These are phyloP conservation scores for Haplosporangium sp. DNA, from an alignment of 371 early-diverging fungal species.

Conservation along the genomic window DNA sequence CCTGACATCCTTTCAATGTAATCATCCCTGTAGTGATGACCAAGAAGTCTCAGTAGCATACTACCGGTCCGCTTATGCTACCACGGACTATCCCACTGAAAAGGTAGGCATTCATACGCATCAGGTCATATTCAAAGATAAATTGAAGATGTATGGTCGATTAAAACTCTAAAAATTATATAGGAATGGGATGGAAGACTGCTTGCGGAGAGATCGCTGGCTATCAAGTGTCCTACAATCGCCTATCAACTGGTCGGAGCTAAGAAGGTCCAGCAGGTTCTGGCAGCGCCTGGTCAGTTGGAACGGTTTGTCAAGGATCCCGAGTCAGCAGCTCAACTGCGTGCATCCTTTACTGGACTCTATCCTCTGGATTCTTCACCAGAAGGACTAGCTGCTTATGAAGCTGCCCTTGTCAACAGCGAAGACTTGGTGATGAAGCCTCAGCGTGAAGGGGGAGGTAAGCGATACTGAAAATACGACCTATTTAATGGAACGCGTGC, in stretches of 20 bases:
- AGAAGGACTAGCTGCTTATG: conserved; percentile 76
- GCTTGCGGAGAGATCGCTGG: conserved; percentile 81
- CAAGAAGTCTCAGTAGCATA: conserved; percentile 91
- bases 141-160: background rate
- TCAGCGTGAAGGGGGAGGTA: conserved; percentile 96
- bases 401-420: conserved; percentile 73
- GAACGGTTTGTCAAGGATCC: conserved; percentile 77
- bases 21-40: conserved; percentile 60
- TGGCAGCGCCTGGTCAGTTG: conserved; percentile 83
- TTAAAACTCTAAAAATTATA: background rate
- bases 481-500: background rate
- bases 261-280: conserved; percentile 96
- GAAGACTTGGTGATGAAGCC: conserved; percentile 92
- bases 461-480: background rate
- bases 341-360: conserved; percentile 89
- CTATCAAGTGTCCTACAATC: conserved; percentile 92
- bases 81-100: conserved; percentile 85
- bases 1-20: background rate
- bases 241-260: conserved; percentile 95
- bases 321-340: conserved; percentile 66
- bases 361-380: conserved; percentile 84
- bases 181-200: conserved; percentile 91
- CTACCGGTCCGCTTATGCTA: conserved; percentile 93
- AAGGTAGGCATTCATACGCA: conserved; percentile 51
- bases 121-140: too few relatives aligned